Percentiles rank a stretch among this genome's conserved stretches.
Conservation (phyloP, 1,284 basidiomycete species). For the Amylostereum areolatum region DNA sequence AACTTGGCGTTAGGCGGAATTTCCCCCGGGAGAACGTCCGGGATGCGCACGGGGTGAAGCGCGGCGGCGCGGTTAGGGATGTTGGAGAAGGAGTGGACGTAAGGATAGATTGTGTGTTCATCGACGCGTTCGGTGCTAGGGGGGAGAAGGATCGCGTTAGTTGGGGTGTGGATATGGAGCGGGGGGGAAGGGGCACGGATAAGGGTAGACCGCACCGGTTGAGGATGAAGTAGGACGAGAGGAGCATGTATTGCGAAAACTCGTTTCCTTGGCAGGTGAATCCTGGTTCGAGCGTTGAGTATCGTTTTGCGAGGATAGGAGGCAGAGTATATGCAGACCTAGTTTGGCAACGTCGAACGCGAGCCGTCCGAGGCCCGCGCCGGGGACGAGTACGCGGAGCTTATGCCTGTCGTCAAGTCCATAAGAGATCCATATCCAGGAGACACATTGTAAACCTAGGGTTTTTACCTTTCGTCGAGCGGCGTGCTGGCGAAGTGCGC, state of each 20-base stretch:
- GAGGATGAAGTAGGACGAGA: constrained; percentile 78
- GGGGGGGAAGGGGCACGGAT: too few species aligned
- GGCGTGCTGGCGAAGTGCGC: constrained; percentile 55
- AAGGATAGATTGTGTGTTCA: constrained; percentile 78
- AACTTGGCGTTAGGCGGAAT: constrained; percentile 64
- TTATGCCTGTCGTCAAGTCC: constrained; percentile 33
- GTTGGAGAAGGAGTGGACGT: constrained; percentile 88
- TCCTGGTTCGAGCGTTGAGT: constrained; percentile 38
- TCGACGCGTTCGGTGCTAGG: constrained; percentile 26
- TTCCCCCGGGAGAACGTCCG: constrained; percentile 77
- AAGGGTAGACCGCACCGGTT: constrained; percentile 48
- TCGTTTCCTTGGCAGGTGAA: constrained; percentile 90
- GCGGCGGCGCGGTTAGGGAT: constrained; percentile 53
- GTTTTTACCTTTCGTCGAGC: constrained; percentile 41
- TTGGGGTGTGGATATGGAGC: too few species aligned
- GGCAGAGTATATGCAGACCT: constrained; percentile 38
- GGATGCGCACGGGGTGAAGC: constrained; percentile 65
- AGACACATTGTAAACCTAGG: background rate
- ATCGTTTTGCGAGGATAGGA: background rate
- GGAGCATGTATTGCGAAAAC: constrained; percentile 90
- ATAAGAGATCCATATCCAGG: background rate
- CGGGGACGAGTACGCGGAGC: constrained; percentile 79
- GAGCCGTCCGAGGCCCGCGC: constrained; percentile 80
- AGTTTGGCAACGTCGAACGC: constrained; percentile 81
- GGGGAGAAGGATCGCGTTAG: too few species aligned